These are phyloP conservation scores for Ganoderma boninense DNA, from an alignment of 1,284 basidiomycete genomes.

Conservation along the genomic window DNA sequence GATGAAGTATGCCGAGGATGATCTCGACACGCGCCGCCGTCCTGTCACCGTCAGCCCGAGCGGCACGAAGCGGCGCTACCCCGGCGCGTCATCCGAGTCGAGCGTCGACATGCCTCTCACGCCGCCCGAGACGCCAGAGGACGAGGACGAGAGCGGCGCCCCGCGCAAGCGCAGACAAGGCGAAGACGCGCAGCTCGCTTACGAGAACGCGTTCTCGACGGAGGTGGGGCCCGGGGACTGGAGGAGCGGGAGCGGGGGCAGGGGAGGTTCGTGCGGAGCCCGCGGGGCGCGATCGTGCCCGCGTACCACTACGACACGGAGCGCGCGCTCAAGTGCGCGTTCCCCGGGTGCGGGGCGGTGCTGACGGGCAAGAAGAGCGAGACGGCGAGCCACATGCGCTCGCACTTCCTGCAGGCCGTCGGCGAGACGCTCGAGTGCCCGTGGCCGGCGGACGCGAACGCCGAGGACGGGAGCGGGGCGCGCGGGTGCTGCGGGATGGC, in stretches of 20 bases:
- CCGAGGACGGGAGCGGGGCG: slow-evolving; percentile 1
- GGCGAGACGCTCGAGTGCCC: slow-evolving; percentile 25
- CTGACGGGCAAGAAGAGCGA: slow-evolving; percentile 31
- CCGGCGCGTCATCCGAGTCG: slow-evolving; percentile 13
- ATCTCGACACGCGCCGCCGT: not conserved
- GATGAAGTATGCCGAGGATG: not conserved
- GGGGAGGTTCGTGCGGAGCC: slow-evolving; percentile 8
- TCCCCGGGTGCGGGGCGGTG: slow-evolving; percentile 20
- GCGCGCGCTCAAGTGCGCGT: slow-evolving; percentile 26
- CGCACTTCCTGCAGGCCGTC: slow-evolving; percentile 24
- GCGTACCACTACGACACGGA: slow-evolving; percentile 29
- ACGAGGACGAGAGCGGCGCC: slow-evolving; percentile 4
- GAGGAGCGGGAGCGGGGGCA: not conserved
- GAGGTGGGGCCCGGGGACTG: not conserved
- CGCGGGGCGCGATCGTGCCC: slow-evolving; percentile 26
- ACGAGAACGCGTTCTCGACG: slow-evolving; percentile 4
- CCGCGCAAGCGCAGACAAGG: slow-evolving; percentile 15
- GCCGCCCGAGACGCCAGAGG: slow-evolving; percentile 3
- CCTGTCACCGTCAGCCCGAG: slow-evolving; percentile 7
- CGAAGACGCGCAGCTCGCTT: not conserved
- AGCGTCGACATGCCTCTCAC: slow-evolving; percentile 19
- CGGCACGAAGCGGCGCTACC: slow-evolving; percentile 8
- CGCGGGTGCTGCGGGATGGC: slow-evolving; percentile 23
- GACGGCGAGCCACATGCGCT: slow-evolving; percentile 30
- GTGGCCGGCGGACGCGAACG: slow-evolving; percentile 16